Conservation (phyloP, 176 grass and related monocot genomes). For the Tillandsia leiboldiana region DNA sequence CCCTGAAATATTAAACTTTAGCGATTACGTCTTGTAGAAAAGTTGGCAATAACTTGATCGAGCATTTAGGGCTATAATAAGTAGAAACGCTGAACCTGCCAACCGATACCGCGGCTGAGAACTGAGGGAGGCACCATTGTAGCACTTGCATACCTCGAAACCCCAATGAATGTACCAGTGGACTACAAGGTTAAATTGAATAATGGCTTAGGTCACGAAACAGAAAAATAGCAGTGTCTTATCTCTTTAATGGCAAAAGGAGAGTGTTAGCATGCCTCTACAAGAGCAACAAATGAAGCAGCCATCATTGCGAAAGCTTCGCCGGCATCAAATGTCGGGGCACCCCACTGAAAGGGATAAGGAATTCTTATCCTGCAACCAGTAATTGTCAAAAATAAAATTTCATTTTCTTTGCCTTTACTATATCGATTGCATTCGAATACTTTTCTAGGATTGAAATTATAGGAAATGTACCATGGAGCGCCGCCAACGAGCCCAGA, state of each 20-base stretch:
- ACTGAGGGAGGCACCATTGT: slow-evolving; percentile 79
- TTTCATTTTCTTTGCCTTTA: not conserved
- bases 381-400: not conserved
- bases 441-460: not conserved
- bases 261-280: slow-evolving; percentile 50
- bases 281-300: slow-evolving; percentile 70
- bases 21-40: not conserved
- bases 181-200: slow-evolving; percentile 29
- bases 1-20: slow-evolving; percentile 34
- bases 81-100: slow-evolving; percentile 40
- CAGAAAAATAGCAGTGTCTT: not conserved
- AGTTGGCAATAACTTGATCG: not conserved
- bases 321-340: slow-evolving; percentile 85
- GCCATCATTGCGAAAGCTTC: slow-evolving; percentile 99
- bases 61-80: not conserved
- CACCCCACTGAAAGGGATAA: slow-evolving; percentile 96
- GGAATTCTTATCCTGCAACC: slow-evolving; percentile 71
- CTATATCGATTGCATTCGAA: slow-evolving; percentile 3
- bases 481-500: slow-evolving; percentile 70
- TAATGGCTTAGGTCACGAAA: no score
- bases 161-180: slow-evolving; percentile 70
- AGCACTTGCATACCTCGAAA: slow-evolving; percentile 78
- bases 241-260: not conserved
- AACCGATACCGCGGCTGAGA: slow-evolving; percentile 79
- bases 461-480: slow-evolving; percentile 51